Evolutionary conservation across 2,329 filamentous ascomycete species (phyloP), one percentile per base, ranked within the genome.

Genomic region (Exophiala lecanii-corni): DNA sequence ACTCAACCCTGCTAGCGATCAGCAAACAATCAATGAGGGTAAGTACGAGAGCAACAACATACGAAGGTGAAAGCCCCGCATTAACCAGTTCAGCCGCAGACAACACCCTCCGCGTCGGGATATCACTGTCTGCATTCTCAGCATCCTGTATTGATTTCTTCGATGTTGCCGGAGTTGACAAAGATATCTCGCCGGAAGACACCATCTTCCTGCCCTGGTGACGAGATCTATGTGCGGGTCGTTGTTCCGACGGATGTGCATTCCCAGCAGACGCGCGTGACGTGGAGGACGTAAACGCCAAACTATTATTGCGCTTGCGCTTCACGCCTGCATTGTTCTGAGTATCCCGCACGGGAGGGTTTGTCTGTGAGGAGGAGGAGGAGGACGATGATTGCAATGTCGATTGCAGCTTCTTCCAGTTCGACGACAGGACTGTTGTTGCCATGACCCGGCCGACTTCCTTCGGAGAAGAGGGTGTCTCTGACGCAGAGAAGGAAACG

Each of bases 321-420:
- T 55, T 55, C 50, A 57, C 19, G 41, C 45, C 47, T 43, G 54
- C 42, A 7, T 18, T 35, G 4, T 30, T 36, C 49, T 67, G 65
- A 49, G 60, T 60, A 49, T n/a, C n/a, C n/a, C n/a, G n/a, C n/a
- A n/a, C n/a, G n/a, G n/a, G n/a, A n/a, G n/a, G n/a, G n/a, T n/a
- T n/a, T n/a, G n/a, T n/a, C n/a, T n/a, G n/a, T n/a, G 53, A 35
- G 9, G 59, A 50, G 35, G 49, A 39, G n/a, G n/a, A n/a, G n/a
- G n/a, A n/a, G n/a, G n/a, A n/a, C n/a, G n/a, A n/a, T n/a, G n/a
- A n/a, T n/a, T n/a, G n/a, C n/a, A n/a, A n/a, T n/a, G n/a, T n/a
- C n/a, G n/a, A n/a, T n/a, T 72, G 69, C 44, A 73, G 61, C 56
- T 68, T 72, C 55, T 70, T 72, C 70, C 70, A 73, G 56, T 73